Conservation (phyloP, 495 filamentous ascomycete genomes). For the Aspergillus cavernicola region DNA sequence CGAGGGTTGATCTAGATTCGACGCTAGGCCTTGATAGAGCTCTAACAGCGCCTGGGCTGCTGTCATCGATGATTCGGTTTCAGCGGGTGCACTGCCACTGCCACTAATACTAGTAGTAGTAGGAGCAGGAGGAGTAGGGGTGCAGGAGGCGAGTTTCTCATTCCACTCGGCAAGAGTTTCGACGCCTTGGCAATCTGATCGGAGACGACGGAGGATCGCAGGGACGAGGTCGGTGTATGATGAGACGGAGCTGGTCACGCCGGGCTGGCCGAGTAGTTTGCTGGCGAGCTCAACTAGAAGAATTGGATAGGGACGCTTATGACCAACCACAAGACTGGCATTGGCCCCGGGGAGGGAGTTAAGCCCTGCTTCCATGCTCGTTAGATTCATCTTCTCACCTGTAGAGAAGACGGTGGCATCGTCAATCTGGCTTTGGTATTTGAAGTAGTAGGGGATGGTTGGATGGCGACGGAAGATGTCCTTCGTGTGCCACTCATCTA, state of each 20-base stretch:
- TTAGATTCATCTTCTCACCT: constrained; percentile 59
- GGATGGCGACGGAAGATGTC: constrained; percentile 54
- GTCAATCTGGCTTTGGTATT: constrained; percentile 50
- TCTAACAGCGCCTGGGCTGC: not conserved
- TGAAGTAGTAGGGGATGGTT: constrained; percentile 41
- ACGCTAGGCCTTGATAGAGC: constrained; percentile 7
- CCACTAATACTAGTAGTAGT: not conserved
- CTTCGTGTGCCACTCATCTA: constrained; percentile 48
- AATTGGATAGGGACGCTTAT: constrained; percentile 39
- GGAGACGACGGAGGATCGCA: not conserved
- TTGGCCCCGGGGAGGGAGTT: constrained; percentile 39
- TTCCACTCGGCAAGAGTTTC: constrained; percentile 4
- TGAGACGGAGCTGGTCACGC: constrained; percentile 36
- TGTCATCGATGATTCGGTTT: not conserved
- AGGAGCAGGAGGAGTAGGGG: no score
- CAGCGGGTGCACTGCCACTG: not conserved
- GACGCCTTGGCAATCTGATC: not conserved
- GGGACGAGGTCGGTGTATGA: not conserved
- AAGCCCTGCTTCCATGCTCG: constrained; percentile 47
- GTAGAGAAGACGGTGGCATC: constrained; percentile 59
- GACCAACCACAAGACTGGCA: constrained; percentile 50
- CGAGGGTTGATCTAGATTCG: not conserved
- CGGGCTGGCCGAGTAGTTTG: constrained; percentile 39
- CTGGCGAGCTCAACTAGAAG: constrained; percentile 50
- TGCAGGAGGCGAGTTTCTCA: not conserved